phyloP scores from a whole-genome alignment of 2,329 filamentous ascomycete genomes.

The Chaetomiaceae sp. region DNA sequence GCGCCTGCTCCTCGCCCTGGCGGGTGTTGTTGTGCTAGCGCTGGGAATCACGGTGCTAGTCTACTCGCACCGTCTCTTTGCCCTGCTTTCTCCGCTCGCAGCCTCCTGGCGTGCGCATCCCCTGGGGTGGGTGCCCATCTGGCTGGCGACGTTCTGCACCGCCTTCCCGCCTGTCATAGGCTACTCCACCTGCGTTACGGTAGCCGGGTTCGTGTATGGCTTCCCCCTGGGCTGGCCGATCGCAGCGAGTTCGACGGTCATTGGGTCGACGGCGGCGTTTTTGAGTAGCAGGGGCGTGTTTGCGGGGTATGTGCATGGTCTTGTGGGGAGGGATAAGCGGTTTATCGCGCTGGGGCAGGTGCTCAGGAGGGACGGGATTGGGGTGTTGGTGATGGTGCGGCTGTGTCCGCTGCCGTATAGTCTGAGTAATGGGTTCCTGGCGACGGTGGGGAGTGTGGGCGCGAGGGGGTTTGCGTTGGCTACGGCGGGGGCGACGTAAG shows the following conservation, averaged over 20 bases:
- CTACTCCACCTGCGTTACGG: constrained; percentile 67
- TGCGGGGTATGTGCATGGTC: constrained; percentile 69
- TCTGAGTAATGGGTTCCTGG: constrained; percentile 88
- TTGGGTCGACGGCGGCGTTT: constrained; percentile 76
- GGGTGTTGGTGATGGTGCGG: constrained; percentile 84
- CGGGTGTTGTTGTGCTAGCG: constrained; percentile 46
- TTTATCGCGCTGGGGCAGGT: constrained; percentile 88
- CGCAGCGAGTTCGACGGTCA: constrained; percentile 70
- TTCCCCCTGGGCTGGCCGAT: constrained; percentile 72
- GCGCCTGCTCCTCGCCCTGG: constrained; percentile 44
- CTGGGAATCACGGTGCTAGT: constrained; percentile 66
- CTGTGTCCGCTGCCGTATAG: constrained; percentile 91
- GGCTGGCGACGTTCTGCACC: constrained; percentile 67
- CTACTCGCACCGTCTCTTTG: constrained; percentile 77
- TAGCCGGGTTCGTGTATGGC: constrained; percentile 53
- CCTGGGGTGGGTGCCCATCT: constrained; percentile 72
- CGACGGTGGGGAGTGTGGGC: constrained; percentile 84
- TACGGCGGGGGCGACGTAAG: constrained; percentile 67
- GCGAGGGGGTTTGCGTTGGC: constrained; percentile 73
- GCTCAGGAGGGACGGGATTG: constrained; percentile 82
- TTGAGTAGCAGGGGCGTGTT: constrained; percentile 75
- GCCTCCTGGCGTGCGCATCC: constrained; percentile 69
- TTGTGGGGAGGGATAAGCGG: constrained; percentile 77
- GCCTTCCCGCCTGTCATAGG: constrained; percentile 86
- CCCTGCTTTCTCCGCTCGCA: constrained; percentile 66